Base-by-base conservation (phyloP, 305 asterid genomes). In the Solanum hybrid region DNA sequence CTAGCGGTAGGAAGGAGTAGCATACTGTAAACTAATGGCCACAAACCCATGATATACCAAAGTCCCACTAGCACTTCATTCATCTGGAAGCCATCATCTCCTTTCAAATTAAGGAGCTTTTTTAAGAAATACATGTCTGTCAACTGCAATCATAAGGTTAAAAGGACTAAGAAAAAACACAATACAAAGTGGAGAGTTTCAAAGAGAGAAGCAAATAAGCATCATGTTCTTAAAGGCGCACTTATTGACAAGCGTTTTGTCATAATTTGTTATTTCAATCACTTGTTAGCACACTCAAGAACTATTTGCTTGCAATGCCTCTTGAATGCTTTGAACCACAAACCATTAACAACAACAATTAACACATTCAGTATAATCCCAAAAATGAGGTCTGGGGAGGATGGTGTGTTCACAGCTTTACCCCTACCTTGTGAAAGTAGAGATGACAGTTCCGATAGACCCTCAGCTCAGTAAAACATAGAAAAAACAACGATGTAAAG, bases 21-120 rank as follows among this genome's bases (percentile, higher is more conserved):
- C 99, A 97, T 96, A 89, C 95, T 92, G 92, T 95, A 97, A n/a
- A 96, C 87, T 90, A 96, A 87, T 20, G 99, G 99, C 98, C 97
- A 97, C 89, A 97, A 90, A 6, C 98, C 99, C 99, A 97, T 96
- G 77, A 97, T 93, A 89, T 95, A 95, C 98, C 99, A 97, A 85
- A 92, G 86, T 87, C 97, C 95, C 88, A 96, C 98, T 41, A 97
- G 84, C 75, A 96, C 97, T 92, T 91, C 92, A 91, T 96, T 96
- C 99, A 96, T 93, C 91, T 92, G 91, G 93, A 94, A 97, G 15
- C 99, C 99, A 94, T 97, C 99, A 90, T 96, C 98, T 89, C 98
- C 98, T 89, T 90, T 94, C 95, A 96, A 89, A 91, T 94, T 95
- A 85, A 96, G 93, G 65, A 96, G 97, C 91, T 97, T 97, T 87